These are phyloP conservation scores for Medicago ruthenica DNA, from an alignment of 306 rosid genomes.

Conservation along the genomic window DNA sequence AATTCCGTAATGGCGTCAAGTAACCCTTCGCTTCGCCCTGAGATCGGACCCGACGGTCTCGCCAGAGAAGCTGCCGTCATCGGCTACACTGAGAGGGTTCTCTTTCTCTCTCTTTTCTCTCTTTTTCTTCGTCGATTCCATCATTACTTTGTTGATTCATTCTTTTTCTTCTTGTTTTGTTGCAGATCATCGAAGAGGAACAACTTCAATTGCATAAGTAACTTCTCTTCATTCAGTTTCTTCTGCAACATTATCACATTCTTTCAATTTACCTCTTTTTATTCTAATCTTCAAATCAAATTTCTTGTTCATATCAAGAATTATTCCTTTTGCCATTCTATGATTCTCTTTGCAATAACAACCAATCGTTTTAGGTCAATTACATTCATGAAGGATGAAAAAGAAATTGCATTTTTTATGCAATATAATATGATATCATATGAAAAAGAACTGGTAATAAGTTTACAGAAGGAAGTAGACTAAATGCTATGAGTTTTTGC, in stretches of 20 bases:
- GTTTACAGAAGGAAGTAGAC: conserved; percentile 19
- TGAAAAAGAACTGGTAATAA: neutral
- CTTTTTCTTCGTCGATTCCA: neutral
- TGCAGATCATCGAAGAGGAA: conserved; percentile 84
- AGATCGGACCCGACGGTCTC: conserved; percentile 94
- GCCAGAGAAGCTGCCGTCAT: conserved; percentile 75
- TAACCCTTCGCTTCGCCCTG: conserved; percentile 65
- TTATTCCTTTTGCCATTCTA: too few species aligned
- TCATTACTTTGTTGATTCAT: conserved; percentile 11
- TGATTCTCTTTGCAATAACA: too few species aligned
- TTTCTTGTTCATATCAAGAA: conserved; percentile 1
- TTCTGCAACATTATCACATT: conserved; percentile 26
- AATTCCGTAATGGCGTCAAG: conserved; percentile 63
- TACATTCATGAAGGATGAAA: conserved; percentile 16
- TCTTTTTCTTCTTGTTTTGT: neutral
- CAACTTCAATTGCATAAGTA: conserved; percentile 82
- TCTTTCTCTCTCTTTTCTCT: conserved; percentile 3
- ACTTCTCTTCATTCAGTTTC: conserved; percentile 33
- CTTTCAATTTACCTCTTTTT: conserved; percentile 25
- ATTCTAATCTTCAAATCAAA: conserved; percentile 4
- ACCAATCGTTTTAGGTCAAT: neutral
- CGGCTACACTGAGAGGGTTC: conserved; percentile 89
- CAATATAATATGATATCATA: neutral
- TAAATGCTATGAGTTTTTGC: conserved; percentile 18
- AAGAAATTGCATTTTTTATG: neutral